Evolutionary conservation across 768 basidiomycete species (phyloP).

Genomic region (Pleurotus tuber-regium): DNA sequence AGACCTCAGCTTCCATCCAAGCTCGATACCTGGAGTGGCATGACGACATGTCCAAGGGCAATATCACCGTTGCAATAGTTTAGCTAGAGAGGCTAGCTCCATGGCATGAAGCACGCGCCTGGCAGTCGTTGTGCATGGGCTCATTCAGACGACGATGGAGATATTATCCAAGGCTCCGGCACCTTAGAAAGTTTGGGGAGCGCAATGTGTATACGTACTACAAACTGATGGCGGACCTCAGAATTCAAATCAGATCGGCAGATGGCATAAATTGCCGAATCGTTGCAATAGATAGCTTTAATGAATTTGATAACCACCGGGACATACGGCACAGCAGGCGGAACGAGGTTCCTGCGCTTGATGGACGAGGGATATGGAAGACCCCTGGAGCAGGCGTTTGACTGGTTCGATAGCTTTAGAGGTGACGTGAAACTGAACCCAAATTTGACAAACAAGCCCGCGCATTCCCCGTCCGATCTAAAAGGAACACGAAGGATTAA

Average conservation of each 20-base stretch:
- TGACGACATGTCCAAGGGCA: not conserved
- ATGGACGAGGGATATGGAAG: not conserved
- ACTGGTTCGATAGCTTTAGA: not conserved
- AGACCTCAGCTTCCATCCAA: not conserved
- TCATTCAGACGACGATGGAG: not conserved
- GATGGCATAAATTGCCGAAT: not conserved
- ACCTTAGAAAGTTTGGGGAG: not conserved
- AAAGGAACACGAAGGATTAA: constrained; percentile 1
- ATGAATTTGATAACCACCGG: constrained; percentile 8
- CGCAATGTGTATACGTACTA: not conserved
- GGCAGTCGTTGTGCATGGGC: too few relatives aligned
- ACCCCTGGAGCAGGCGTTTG: constrained; percentile 3
- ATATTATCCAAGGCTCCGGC: not conserved
- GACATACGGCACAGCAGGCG: constrained; percentile 5
- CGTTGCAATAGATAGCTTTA: not conserved
- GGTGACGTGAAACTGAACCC: not conserved
- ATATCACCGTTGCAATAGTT: not conserved
- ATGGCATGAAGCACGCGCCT: too few relatives aligned
- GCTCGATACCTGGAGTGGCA: not conserved
- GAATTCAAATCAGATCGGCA: constrained; percentile 7
- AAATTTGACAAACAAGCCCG: not conserved
- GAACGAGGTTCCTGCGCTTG: not conserved
- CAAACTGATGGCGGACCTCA: constrained; percentile 8
- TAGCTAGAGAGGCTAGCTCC: too few relatives aligned
- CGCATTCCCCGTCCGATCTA: constrained; percentile 4